phyloP scores from a whole-genome alignment of 805 yeast species.

The Ogataea chonburiensis region DNA sequence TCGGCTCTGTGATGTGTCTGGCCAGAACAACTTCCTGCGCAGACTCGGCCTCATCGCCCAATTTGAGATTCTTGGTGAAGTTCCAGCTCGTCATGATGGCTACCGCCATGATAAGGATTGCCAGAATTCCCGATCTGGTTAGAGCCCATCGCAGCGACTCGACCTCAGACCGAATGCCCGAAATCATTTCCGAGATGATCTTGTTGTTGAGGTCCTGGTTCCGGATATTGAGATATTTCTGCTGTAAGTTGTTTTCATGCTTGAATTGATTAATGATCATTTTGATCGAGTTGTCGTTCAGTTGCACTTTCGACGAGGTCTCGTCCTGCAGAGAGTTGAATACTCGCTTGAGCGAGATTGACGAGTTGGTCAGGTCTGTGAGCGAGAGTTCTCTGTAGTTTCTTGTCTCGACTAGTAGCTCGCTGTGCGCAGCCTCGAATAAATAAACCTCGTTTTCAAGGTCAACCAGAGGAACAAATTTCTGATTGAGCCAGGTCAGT shows the following conservation, averaged over 20 bases:
- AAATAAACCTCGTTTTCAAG: constrained; percentile 84
- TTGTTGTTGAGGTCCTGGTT: constrained; percentile 83
- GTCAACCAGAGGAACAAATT: constrained; percentile 58
- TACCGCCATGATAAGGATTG: constrained; percentile 65
- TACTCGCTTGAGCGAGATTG: constrained; percentile 69
- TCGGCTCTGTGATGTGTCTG: constrained; percentile 46
- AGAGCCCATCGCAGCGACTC: constrained; percentile 92
- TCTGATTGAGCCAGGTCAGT: constrained; percentile 46
- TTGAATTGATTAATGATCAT: constrained; percentile 85
- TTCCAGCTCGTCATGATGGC: constrained; percentile 55
- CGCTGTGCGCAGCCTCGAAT: constrained; percentile 90
- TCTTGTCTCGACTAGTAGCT: constrained; percentile 73
- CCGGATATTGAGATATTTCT: constrained; percentile 62
- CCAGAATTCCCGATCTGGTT: constrained; percentile 81
- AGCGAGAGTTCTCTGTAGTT: constrained; percentile 68
- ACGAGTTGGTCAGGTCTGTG: constrained; percentile 62
- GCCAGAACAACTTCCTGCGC: constrained; percentile 25
- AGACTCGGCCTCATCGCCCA: constrained; percentile 9
- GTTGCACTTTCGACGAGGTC: constrained; percentile 54
- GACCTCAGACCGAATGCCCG: constrained; percentile 81
- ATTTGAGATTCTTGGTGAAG: constrained; percentile 37
- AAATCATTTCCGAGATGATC: constrained; percentile 75
- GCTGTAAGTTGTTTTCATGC: constrained; percentile 76
- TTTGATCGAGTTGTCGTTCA: constrained; percentile 66
- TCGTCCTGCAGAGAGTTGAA: constrained; percentile 75